Evolutionary conservation across 345 rosid species (phyloP), one percentile per base, ranked within the genome.

Genomic region (Lumnitzera racemosa): DNA sequence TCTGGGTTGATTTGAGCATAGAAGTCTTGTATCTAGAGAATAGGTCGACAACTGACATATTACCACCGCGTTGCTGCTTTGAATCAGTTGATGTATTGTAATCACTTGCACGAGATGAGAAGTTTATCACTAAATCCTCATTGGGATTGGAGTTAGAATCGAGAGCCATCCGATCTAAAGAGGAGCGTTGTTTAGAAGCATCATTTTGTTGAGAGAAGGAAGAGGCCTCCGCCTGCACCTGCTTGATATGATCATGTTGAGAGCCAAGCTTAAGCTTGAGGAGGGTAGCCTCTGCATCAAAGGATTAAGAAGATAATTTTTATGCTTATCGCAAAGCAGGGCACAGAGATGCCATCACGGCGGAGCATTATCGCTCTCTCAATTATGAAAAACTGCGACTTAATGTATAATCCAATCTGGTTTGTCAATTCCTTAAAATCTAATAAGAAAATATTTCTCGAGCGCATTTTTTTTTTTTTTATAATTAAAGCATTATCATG

Each of bases 201-300:
- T 4, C 3, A 36, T 55, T 65, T 49, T 61, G 51, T 62, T 70
- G 31, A 29, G 49, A 46, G 48, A 70, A 77, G 23, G 23, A 58
- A 15, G 53, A 74, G 36, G 51, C 47, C 15, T 25, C 46, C 13
- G 49, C 70, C 56, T 46, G 61, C 1, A 55, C 17, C 3, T 62
- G 55, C 0, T 62, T 17, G 71, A 27, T 58, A 23, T 50, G 56
- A 13, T 62, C 78, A 1, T 75, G 74, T 51, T 67, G 83, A 66
- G 96, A 84, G 55, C 98, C 98, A 53, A 61, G 62, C 69, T 79
- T 86, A 47, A 91, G 94, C 91, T 82, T 91, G 59, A 84, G 56
- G 36, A 91, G 72, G 12, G 96, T 91, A 24, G 88, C 68, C 73
- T 91, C 96, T 88, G 82, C 78, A 66, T 25, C 53, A 17, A 56